A percentile compares a stretch with the other conserved stretches of the same genome.
phyloP scores from a whole-genome alignment of 1,284 basidiomycete species.

The Boletus sp. region DNA sequence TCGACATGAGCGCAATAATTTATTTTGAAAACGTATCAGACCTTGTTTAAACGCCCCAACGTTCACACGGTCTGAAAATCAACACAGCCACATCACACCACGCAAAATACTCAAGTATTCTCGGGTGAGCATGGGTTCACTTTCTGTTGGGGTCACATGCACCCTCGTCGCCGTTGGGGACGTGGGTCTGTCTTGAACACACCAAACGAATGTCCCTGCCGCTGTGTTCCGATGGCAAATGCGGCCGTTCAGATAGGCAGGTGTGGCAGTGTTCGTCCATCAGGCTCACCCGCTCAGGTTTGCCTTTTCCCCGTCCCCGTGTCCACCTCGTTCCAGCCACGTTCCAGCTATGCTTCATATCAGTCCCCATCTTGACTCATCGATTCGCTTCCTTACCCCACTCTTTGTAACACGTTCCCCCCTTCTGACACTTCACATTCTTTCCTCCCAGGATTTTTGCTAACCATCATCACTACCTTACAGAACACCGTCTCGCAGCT shows the following conservation, averaged over 20 bases:
- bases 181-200: too few species aligned
- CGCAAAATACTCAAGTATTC: too few species aligned
- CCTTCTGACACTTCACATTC: not conserved
- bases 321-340: slow-evolving; percentile 17
- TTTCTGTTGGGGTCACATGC: slow-evolving; percentile 4
- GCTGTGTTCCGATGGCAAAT: not conserved
- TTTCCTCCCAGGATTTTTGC: not conserved
- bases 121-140: not conserved
- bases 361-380: slow-evolving; percentile 14
- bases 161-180: not conserved
- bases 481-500: not conserved
- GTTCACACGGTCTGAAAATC: slow-evolving; percentile 29
- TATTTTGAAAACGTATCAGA: slow-evolving; percentile 24
- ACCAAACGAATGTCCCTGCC: too few species aligned
- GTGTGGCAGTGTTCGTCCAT: not conserved
- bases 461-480: slow-evolving; percentile 1
- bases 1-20: slow-evolving; percentile 20
- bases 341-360: slow-evolving; percentile 10
- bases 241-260: not conserved
- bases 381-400: too few species aligned
- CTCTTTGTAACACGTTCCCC: slow-evolving; percentile 13
- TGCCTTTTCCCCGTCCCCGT: slow-evolving; percentile 2
- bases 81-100: slow-evolving; percentile 30
- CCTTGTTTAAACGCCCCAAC: slow-evolving; percentile 28
- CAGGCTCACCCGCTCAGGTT: not conserved